Base-by-base conservation (phyloP, 345 rosid species). In the Syzygium grande region DNA sequence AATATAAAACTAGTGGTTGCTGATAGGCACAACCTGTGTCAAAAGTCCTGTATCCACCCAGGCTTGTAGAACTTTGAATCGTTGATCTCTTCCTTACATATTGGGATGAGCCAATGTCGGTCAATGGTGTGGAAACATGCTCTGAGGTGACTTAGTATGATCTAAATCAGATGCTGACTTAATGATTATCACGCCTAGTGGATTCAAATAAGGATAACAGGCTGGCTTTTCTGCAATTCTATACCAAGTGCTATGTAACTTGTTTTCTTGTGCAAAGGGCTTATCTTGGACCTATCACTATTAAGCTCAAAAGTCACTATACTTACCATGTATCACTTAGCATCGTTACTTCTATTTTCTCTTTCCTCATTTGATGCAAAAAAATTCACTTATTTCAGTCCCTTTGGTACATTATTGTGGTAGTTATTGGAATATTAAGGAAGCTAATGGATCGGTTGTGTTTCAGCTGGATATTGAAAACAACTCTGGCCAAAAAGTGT, bases 381-480 rank as follows among this genome's bases (percentile, higher is more conserved):
- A 38, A 27, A 73, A 73, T 73, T 73, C 83, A 73, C 49, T 73
- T 73, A 38, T 38, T 25, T 34, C 49, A 19, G 80, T 68, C 46
- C 43, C 46, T 68, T 68, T 68, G 1, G 83, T 38, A 73, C 83
- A 73, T 38, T 73, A 68, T 34, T 68, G 79, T 73, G 83, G 49
- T 73, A 38, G 83, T 38, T 73, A 19, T 73, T 73, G 80, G 80
- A 73, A 73, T 73, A 73, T 73, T 38, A 41, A 73, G 0, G 27
- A 22, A 73, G 49, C 27, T 73, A 73, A 38, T 38, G 49, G 49
- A 34, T 73, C 5, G 27, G 49, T 73, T 73, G 49, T 38, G 83
- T 73, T 89, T 87, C 95, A 97, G 99, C 99, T 97, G 90, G 99
- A 97, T 93, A 97, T 97, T 56, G 93, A 94, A 91, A 94, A 97